Percentiles rank a stretch among this genome's conserved stretches.
These are phyloP conservation scores for Zangia roseola DNA, from an alignment of 768 basidiomycete species.

Conservation along the genomic window DNA sequence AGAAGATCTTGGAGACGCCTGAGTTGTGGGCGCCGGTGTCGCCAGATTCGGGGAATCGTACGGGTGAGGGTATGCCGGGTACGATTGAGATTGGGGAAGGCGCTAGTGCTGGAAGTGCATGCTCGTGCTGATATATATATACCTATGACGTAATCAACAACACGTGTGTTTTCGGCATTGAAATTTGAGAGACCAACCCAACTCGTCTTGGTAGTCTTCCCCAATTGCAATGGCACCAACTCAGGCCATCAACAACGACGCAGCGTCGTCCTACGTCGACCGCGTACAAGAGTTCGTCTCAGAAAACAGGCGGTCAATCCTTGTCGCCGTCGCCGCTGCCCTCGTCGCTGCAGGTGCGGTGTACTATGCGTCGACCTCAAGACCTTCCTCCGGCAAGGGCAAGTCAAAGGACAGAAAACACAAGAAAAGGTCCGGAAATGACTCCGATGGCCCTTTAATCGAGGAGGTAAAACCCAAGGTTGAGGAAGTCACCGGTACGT, in stretches of 20 bases:
- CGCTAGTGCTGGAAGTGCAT: constrained; percentile 21
- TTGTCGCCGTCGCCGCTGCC: constrained; percentile 72
- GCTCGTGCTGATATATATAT: constrained; percentile 31
- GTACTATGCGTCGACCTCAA: constrained; percentile 58
- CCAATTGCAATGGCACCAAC: constrained; percentile 29
- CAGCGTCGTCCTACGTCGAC: constrained; percentile 44
- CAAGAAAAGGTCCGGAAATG: constrained; percentile 58
- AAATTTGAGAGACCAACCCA: constrained; percentile 6
- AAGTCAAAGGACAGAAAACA: constrained; percentile 46
- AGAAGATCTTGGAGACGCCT: constrained; percentile 79
- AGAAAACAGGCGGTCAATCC: constrained; percentile 75
- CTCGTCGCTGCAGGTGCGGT: constrained; percentile 69
- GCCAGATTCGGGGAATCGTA: constrained; percentile 12
- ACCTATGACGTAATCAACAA: constrained; percentile 24
- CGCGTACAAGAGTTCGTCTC: constrained; percentile 67
- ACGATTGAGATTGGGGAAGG: constrained; percentile 35
- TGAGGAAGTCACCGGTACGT: constrained; percentile 34
- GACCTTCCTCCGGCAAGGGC: constrained; percentile 38
- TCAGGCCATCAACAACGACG: background rate
- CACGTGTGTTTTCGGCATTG: constrained; percentile 6
- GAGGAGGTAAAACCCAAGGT: constrained; percentile 65
- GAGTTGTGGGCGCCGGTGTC: constrained; percentile 64
- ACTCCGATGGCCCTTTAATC: constrained; percentile 70
- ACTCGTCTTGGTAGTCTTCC: background rate
- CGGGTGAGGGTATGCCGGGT: constrained; percentile 39